Percentiles rank a stretch among this genome's conserved stretches.
Conservation (phyloP, 164 flowering plant species). For the Magnolia sinica region DNA sequence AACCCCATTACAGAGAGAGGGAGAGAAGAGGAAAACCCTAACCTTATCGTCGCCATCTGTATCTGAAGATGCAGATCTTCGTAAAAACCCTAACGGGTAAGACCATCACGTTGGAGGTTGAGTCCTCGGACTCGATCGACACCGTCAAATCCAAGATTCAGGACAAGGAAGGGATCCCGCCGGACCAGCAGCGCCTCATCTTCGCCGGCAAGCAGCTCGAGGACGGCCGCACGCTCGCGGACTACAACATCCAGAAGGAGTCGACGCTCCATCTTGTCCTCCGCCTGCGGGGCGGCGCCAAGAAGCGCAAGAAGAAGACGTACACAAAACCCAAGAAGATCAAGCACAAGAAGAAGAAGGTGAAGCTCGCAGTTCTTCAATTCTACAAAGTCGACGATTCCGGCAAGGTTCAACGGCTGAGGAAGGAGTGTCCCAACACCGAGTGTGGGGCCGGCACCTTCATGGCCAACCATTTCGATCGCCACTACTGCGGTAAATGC, state of each 20-base stretch:
- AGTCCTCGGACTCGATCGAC: constrained; percentile 58
- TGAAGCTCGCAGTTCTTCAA: constrained; percentile 60
- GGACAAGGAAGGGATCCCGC: constrained; percentile 65
- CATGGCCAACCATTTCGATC: constrained; percentile 66
- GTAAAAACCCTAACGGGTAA: constrained; percentile 74
- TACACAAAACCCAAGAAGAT: constrained; percentile 70
- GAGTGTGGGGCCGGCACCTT: constrained; percentile 72
- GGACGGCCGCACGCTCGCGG: constrained; percentile 58
- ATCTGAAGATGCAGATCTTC: constrained; percentile 66
- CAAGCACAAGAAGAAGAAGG: constrained; percentile 71
- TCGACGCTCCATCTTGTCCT: constrained; percentile 30
- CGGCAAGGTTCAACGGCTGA: constrained; percentile 58
- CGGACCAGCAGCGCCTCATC: constrained; percentile 60
- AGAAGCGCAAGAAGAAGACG: constrained; percentile 69
- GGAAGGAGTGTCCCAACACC: constrained; percentile 69
- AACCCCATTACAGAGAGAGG: not conserved
- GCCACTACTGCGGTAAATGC: constrained; percentile 67
- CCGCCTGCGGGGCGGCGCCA: constrained; percentile 34
- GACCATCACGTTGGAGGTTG: constrained; percentile 65
- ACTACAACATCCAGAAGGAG: constrained; percentile 69
- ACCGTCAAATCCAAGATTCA: constrained; percentile 64
- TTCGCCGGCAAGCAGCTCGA: constrained; percentile 68
- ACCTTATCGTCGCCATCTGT: not conserved
- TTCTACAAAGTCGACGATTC: constrained; percentile 65
- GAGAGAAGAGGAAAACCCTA: not conserved